Conservation (phyloP, 1,284 basidiomycete species). For the Cystobasidiaceae sp. region DNA sequence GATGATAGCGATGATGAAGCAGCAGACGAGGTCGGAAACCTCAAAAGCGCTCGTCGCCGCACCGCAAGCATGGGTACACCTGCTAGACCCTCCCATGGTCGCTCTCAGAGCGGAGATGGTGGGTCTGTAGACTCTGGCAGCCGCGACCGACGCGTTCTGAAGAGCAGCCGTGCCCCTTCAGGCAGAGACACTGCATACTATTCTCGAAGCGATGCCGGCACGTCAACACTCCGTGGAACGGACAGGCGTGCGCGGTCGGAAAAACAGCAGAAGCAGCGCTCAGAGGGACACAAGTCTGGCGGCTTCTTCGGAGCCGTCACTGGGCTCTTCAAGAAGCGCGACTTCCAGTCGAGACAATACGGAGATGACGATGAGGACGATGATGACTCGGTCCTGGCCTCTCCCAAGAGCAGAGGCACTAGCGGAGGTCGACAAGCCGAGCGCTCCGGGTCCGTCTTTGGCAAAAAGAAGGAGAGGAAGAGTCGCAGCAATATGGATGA, state of each 20-base stretch:
- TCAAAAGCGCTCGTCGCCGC: background rate
- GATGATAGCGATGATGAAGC: slow-evolving; percentile 22
- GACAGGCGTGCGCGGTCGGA: slow-evolving; percentile 5
- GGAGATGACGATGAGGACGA: slow-evolving; percentile 27
- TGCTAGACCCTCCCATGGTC: background rate
- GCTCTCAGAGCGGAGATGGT: background rate
- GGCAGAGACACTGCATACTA: slow-evolving; percentile 28
- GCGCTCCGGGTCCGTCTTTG: slow-evolving; percentile 5
- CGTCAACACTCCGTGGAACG: slow-evolving; percentile 18
- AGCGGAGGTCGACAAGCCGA: slow-evolving; percentile 6
- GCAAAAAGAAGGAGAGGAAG: slow-evolving; percentile 10
- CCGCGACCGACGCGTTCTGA: background rate
- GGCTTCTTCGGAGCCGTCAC: slow-evolving; percentile 38
- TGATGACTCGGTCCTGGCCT: slow-evolving; percentile 6
- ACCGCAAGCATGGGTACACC: background rate
- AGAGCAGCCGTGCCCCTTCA: background rate
- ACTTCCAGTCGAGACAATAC: slow-evolving; percentile 13
- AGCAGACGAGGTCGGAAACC: slow-evolving; percentile 11
- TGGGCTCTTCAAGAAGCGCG: slow-evolving; percentile 35
- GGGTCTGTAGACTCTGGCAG: slow-evolving; percentile 13
- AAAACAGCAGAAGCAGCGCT: slow-evolving; percentile 14
- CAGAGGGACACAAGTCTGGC: slow-evolving; percentile 30
- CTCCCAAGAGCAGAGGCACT: slow-evolving; percentile 1
- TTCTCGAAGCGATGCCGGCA: slow-evolving; percentile 34
- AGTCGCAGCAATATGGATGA: slow-evolving; percentile 17